Evolutionary conservation across 2,329 filamentous ascomycete genomes (phyloP).

Genomic region (Colletotrichum brevisporum): DNA sequence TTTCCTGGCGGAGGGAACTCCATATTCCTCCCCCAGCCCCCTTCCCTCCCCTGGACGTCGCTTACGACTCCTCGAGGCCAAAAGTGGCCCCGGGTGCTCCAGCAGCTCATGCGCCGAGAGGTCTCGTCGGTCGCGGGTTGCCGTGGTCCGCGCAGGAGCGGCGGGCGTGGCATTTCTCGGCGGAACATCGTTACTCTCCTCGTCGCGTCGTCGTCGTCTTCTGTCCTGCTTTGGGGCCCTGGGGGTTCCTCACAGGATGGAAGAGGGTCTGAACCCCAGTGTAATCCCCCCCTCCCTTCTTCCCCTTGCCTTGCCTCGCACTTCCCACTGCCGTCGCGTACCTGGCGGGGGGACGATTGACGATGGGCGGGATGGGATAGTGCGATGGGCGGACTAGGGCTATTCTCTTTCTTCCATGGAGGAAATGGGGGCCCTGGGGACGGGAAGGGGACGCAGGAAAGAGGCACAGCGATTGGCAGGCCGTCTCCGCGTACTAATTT

Average conservation of each 20-base stretch:
- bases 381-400: slow-evolving; percentile 28
- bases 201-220: background rate
- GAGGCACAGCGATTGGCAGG: slow-evolving; percentile 11
- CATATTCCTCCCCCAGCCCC: background rate
- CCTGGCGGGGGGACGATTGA: slow-evolving; percentile 24
- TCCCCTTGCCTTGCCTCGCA: slow-evolving; percentile 1
- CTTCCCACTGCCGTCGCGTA: slow-evolving; percentile 18
- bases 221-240: no score
- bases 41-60: background rate
- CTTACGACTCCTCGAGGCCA: slow-evolving; percentile 30
- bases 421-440: background rate
- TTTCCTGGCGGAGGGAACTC: background rate
- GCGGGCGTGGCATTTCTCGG: slow-evolving; percentile 28
- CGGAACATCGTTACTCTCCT: slow-evolving; percentile 11
- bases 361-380: slow-evolving; percentile 17
- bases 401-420: background rate
- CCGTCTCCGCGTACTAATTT: slow-evolving; percentile 13
- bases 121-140: slow-evolving; percentile 26
- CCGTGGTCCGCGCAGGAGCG: slow-evolving; percentile 14
- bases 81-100: slow-evolving; percentile 11
- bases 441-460: background rate
- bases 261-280: no score
- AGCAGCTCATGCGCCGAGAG: slow-evolving; percentile 36
- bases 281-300: background rate
- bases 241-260: no score